These are phyloP conservation scores for Escallonia rubra DNA, from an alignment of 129 eudicot genomes.

Conservation along the genomic window DNA sequence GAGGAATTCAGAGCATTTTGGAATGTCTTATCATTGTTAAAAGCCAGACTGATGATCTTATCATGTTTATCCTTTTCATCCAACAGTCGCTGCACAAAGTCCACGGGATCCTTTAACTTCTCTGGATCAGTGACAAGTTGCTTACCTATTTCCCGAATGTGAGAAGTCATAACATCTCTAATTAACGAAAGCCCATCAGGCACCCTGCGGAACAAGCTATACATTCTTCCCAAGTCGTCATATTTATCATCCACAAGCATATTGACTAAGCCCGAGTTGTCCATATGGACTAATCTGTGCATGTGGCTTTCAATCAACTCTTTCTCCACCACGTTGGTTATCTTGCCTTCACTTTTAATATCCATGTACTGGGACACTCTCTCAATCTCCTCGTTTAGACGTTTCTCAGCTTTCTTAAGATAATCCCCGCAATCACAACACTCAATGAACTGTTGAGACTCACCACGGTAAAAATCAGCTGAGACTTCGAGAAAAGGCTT, in stretches of 20 bases:
- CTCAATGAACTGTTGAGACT: conserved; percentile 58
- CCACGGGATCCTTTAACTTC: conserved; percentile 57
- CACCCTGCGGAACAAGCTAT: conserved; percentile 59
- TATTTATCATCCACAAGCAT: conserved; percentile 61
- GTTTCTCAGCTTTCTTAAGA: conserved; percentile 58
- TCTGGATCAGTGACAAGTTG: conserved; percentile 65
- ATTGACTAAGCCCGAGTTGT: conserved; percentile 55
- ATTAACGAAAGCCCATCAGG: conserved; percentile 30
- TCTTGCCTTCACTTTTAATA: conserved; percentile 44
- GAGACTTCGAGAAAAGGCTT: conserved; percentile 58
- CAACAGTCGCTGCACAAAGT: conserved; percentile 56
- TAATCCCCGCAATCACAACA: conserved; percentile 66
- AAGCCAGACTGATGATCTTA: conserved; percentile 43
- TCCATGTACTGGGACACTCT: conserved; percentile 53
- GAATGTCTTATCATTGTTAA: conserved; percentile 52
- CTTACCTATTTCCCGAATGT: conserved; percentile 57
- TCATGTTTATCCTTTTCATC: conserved; percentile 61
- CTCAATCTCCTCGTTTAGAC: conserved; percentile 59
- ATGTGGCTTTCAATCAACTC: conserved; percentile 65
- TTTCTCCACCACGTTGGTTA: conserved; percentile 55
- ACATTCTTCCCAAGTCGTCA: conserved; percentile 56
- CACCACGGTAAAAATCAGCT: conserved; percentile 46
- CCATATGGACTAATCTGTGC: conserved; percentile 62
- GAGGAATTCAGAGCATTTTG: conserved; percentile 66
- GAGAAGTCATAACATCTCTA: conserved; percentile 55